Conservation (phyloP, 176 grass and related monocot species). For the Tuctoria greenei region DNA sequence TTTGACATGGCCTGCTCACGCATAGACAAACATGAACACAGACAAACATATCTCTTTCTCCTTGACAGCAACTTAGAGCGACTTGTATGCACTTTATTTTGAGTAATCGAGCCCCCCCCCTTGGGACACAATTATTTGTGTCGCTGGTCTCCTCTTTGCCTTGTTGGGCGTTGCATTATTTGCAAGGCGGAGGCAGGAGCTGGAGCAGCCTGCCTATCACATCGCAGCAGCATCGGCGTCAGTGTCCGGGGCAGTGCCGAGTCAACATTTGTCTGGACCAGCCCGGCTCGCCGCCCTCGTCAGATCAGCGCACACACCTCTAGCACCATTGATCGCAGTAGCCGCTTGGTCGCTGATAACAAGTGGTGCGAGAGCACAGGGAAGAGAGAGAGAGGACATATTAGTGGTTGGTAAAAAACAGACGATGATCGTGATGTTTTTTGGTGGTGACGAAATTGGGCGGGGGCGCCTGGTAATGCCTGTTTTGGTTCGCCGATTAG, state of each 20-base stretch:
- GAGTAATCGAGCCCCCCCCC: not conserved
- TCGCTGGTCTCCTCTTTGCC: not conserved
- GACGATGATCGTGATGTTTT: slow-evolving; percentile 2
- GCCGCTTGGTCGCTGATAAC: not conserved
- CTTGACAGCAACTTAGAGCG: not conserved
- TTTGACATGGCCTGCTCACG: not conserved
- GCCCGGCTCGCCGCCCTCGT: not conserved
- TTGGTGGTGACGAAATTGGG: not conserved
- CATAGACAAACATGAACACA: not conserved
- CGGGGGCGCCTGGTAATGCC: not conserved
- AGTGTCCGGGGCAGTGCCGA: not conserved
- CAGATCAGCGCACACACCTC: not conserved
- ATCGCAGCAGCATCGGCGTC: not conserved
- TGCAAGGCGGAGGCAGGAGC: not conserved
- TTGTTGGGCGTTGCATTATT: not conserved
- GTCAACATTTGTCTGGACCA: slow-evolving; percentile 20
- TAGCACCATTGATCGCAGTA: not conserved
- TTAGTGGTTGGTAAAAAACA: not conserved
- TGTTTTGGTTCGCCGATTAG: not conserved
- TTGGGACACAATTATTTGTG: slow-evolving; percentile 28
- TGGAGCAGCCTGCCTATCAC: not conserved
- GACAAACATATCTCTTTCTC: not conserved
- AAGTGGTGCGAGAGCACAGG: not conserved
- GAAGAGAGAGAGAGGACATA: not conserved
- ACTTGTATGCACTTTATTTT: not conserved